Conservation (phyloP, 2,329 filamentous ascomycete species). For the Colletotrichum tamarilloi region DNA sequence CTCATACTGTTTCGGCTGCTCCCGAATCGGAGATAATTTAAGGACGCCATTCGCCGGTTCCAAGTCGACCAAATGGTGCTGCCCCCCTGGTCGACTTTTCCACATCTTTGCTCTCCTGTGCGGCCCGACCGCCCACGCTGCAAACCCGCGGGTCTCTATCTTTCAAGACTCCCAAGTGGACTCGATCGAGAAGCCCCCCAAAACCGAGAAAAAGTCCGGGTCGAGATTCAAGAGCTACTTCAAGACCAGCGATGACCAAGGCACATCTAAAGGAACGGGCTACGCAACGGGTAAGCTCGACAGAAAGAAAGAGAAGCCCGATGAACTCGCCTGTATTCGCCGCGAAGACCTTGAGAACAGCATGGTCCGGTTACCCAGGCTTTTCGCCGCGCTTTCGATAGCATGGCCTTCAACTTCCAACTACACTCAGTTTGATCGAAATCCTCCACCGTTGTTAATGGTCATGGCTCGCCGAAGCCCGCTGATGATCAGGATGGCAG, state of each 20-base stretch:
- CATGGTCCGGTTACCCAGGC: not conserved
- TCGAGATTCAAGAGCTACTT: no score
- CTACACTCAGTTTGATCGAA: constrained; percentile 1
- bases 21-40: not conserved
- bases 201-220: not conserved
- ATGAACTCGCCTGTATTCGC: not conserved
- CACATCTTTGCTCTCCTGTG: constrained; percentile 16
- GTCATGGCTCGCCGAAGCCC: constrained; percentile 40
- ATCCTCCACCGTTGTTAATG: constrained; percentile 12
- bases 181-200: not conserved
- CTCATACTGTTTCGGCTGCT: not conserved
- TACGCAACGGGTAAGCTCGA: not conserved
- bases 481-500: constrained; percentile 38
- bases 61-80: constrained; percentile 41
- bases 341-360: not conserved
- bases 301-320: not conserved
- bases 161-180: constrained; percentile 1
- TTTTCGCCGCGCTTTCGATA: not conserved
- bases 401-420: constrained; percentile 2
- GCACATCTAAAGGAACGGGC: no score
- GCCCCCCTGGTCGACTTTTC: constrained; percentile 41
- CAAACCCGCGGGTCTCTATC: not conserved
- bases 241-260: not conserved
- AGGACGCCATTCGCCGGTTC: not conserved
- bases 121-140: not conserved